Conservation (phyloP, 2,329 filamentous ascomycete species). For the Trematosphaeria pertusa region DNA sequence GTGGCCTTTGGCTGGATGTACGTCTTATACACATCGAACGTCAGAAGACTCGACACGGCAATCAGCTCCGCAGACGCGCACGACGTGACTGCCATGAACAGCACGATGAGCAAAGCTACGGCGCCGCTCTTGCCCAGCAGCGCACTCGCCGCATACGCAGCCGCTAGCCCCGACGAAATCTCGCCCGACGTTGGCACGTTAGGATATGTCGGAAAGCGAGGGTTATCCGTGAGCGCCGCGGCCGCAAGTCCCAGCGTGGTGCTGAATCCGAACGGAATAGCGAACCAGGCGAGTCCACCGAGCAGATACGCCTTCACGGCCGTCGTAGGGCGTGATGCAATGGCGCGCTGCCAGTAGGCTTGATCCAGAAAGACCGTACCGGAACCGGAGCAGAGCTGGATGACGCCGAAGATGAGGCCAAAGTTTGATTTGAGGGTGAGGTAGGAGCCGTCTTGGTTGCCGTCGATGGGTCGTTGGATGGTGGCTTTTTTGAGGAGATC, state of each 20-base stretch:
- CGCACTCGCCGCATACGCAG: slow-evolving; percentile 38
- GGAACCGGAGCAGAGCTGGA: slow-evolving; percentile 49
- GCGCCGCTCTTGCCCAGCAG: slow-evolving; percentile 39
- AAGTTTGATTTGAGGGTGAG: slow-evolving; percentile 51
- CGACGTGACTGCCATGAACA: slow-evolving; percentile 47
- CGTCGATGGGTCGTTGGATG: slow-evolving; percentile 44
- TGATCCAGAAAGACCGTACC: slow-evolving; percentile 52
- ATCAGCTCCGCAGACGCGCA: slow-evolving; percentile 51
- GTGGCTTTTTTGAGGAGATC: slow-evolving; percentile 50
- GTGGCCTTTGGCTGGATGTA: slow-evolving; percentile 49
- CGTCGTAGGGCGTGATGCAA: slow-evolving; percentile 37
- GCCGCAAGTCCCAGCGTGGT: slow-evolving; percentile 56
- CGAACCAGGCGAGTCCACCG: slow-evolving; percentile 57
- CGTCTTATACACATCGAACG: slow-evolving; percentile 54
- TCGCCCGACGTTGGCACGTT: slow-evolving; percentile 31
- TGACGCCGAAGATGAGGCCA: slow-evolving; percentile 54
- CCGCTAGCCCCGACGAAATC: slow-evolving; percentile 37
- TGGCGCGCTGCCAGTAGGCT: slow-evolving; percentile 57
- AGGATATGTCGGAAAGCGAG: slow-evolving; percentile 54
- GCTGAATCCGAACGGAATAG: slow-evolving; percentile 56
- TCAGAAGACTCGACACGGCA: slow-evolving; percentile 49
- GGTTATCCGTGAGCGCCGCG: slow-evolving; percentile 52
- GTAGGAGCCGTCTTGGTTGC: slow-evolving; percentile 51
- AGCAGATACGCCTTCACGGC: slow-evolving; percentile 44
- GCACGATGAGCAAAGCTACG: slow-evolving; percentile 35